These are phyloP conservation scores for Vitis hybrid DNA, from an alignment of 177 flowering plant species.

Conservation along the genomic window DNA sequence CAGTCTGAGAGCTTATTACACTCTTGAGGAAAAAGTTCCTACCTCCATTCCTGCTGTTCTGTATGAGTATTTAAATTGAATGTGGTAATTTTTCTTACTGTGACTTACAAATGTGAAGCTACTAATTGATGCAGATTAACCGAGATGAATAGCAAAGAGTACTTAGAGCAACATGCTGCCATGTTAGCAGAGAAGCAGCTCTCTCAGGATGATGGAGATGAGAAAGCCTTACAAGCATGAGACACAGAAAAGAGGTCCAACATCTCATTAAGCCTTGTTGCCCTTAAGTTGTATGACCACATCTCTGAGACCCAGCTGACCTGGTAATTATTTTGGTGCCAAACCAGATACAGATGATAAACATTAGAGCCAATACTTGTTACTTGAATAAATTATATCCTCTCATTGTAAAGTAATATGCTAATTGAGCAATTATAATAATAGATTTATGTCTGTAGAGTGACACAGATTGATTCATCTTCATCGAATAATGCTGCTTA, in stretches of 20 bases:
- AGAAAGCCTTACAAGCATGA: conserved; percentile 27
- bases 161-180: conserved; percentile 69
- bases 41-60: neutral
- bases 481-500: neutral
- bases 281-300: neutral
- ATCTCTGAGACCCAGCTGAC: neutral
- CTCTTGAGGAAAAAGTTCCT: neutral
- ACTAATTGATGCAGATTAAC: conserved; percentile 59
- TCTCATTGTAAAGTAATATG: too few species aligned
- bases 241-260: neutral
- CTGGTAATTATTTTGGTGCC: neutral
- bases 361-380: neutral
- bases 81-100: neutral
- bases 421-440: too few species aligned
- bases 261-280: neutral
- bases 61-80: neutral
- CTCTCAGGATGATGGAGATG: conserved; percentile 20
- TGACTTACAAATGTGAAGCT: neutral
- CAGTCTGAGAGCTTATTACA: too few species aligned
- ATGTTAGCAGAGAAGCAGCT: conserved; percentile 37
- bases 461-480: neutral
- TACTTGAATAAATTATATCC: too few species aligned
- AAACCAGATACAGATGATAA: neutral
- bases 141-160: conserved; percentile 94
- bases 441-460: too few species aligned